Evolutionary conservation across 2,329 filamentous ascomycete genomes (phyloP).

Genomic region (Cordyceps cateniannulata): DNA sequence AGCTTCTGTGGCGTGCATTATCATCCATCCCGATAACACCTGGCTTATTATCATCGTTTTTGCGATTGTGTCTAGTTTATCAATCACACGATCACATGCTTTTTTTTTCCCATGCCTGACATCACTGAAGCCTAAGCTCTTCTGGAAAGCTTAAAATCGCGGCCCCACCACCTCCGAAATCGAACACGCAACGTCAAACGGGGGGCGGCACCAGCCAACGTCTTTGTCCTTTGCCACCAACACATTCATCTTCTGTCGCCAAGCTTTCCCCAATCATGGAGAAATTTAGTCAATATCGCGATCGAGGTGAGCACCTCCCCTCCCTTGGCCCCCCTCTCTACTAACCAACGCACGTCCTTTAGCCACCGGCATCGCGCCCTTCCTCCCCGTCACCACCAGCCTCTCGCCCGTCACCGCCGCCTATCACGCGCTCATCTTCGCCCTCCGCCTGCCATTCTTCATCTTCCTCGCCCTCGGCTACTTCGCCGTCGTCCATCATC

Average conservation of each 20-base stretch:
- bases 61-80: too few relatives aligned
- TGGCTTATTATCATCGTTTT: too few relatives aligned
- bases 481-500: constrained; percentile 75
- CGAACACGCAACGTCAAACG: background rate
- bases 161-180: background rate
- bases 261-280: constrained; percentile 56
- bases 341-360: constrained; percentile 8
- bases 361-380: constrained; percentile 96
- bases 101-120: background rate
- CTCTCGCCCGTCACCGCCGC: constrained; percentile 56
- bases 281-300: constrained; percentile 89
- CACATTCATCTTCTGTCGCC: background rate
- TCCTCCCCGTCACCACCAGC: constrained; percentile 72
- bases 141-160: background rate
- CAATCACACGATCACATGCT: constrained; percentile 5
- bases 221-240: background rate
- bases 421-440: constrained; percentile 66
- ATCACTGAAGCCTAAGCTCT: background rate
- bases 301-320: constrained; percentile 58
- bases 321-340: background rate
- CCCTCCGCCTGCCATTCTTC: constrained; percentile 74
- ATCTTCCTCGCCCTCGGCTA: constrained; percentile 61
- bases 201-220: background rate
- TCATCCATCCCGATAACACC: too few relatives aligned
- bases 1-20: background rate